Base-by-base conservation (phyloP, 2,329 filamentous ascomycete genomes). In the Aspergillus sp. region DNA sequence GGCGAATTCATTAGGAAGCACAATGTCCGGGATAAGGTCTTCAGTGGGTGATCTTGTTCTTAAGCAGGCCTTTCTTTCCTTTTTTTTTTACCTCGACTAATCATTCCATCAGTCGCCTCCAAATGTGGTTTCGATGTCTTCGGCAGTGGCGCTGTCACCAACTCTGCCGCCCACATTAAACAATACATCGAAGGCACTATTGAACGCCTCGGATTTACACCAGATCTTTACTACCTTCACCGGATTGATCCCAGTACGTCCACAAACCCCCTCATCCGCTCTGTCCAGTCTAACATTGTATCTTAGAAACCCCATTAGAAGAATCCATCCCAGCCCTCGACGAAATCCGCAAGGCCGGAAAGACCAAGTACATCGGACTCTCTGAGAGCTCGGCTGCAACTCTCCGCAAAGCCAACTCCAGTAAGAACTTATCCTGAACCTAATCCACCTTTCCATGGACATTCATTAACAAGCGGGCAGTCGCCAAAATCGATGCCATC, bases 1-100 rank as follows among this genome's bases (percentile, higher is more conserved):
- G 80, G 79, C 3, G 78, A 81, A 33, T 82, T 82, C 58, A 80
- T 82, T 59, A 66, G 75, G 22, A 82, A 81, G 62, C 79, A 82
- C 66, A 79, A 81, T 49, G 70, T 79, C 9, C 77, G 80, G 2
- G 79, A 81, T 54, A 80, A 81, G 60, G 40, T 82, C 9, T 34
- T 33, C 4, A 34, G 22, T 52, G 5, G 33, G 42, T 17, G 13
- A 4, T 24, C 15, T 17, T 17, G 7, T n/a, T 39, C 12, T 4
- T 39, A 39, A 5, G 19, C 3, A 7, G n/a, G 5, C 24, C 5
- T 24, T 24, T 24, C 24, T 24, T 20, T 20, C 17, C 30, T 19
- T n/a, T 19, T 11, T 11, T 13, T 17, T n/a, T 3, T 11, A 17
- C 33, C 12, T 12, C 24, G n/a, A 30, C 6, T 46, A 22, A 19